phyloP scores from a whole-genome alignment of 2,329 filamentous ascomycete species.

The Fusarium sp. region DNA sequence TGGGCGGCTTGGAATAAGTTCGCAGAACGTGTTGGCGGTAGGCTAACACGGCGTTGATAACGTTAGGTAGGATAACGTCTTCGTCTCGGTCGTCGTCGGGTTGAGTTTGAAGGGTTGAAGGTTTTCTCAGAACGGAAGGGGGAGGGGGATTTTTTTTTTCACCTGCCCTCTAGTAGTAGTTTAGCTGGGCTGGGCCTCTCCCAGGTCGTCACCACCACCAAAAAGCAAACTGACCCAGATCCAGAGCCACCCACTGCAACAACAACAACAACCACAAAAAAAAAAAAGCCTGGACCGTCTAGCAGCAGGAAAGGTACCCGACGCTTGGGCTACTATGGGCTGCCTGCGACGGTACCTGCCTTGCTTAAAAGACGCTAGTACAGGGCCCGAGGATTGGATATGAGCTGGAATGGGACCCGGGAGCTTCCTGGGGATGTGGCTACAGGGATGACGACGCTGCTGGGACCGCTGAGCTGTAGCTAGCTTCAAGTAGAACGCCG shows the following conservation, averaged over 20 bases:
- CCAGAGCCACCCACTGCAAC: conserved; percentile 1
- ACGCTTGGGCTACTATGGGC: conserved; percentile 17
- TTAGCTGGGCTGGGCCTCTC: background rate
- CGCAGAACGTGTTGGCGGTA: conserved; percentile 40
- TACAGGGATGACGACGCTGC: conserved; percentile 28
- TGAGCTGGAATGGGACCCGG: conserved; percentile 30
- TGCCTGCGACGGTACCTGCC: conserved; percentile 28
- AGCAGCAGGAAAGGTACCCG: background rate
- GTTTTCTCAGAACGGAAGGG: conserved; percentile 31
- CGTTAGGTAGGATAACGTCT: conserved; percentile 16
- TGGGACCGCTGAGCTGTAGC: conserved; percentile 24
- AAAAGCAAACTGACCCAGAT: conserved; percentile 3
- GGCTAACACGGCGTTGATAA: conserved; percentile 38
- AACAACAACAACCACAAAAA: background rate
- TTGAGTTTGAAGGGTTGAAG: conserved; percentile 46
- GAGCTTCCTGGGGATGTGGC: conserved; percentile 20
- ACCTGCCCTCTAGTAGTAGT: background rate
- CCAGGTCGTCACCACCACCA: conserved; percentile 13
- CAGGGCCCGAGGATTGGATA: conserved; percentile 17
- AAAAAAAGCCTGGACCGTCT: background rate
- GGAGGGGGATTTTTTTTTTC: conserved; percentile 37
- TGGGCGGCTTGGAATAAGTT: conserved; percentile 34
- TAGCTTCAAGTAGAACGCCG: conserved; percentile 21
- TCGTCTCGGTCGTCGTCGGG: conserved; percentile 44
- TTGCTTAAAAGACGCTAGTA: conserved; percentile 21